phyloP scores from a whole-genome alignment of 805 yeast genomes.

The Candida dajiaensis region DNA sequence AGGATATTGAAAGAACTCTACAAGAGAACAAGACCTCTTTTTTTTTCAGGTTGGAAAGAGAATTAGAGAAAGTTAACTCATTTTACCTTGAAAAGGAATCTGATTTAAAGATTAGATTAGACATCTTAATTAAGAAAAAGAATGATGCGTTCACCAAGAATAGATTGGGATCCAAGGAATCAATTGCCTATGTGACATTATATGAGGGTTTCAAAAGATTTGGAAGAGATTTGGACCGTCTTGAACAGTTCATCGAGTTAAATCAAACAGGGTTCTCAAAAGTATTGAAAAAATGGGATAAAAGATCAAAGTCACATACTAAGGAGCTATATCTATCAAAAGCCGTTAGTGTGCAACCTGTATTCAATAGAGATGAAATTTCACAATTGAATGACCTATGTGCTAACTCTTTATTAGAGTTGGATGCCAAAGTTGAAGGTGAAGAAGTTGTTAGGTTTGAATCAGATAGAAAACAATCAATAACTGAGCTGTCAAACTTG shows the following conservation, averaged over 20 bases:
- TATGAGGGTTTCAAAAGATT: conserved; percentile 87
- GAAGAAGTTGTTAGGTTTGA: conserved; percentile 29
- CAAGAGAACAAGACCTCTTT: conserved; percentile 89
- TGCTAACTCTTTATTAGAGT: conserved; percentile 60
- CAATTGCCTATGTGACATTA: conserved; percentile 74
- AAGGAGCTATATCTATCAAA: conserved; percentile 87
- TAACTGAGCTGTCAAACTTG: conserved; percentile 18
- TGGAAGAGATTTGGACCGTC: conserved; percentile 78
- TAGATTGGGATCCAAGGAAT: conserved; percentile 47
- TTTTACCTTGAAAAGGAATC: conserved; percentile 90
- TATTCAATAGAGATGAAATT: conserved; percentile 84
- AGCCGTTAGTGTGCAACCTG: conserved; percentile 95
- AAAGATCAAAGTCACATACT: conserved; percentile 89
- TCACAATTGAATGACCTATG: conserved; percentile 76
- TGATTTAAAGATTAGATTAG: conserved; percentile 73
- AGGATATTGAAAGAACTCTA: conserved; percentile 44
- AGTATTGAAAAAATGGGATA: conserved; percentile 97
- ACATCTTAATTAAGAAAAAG: conserved; percentile 70
- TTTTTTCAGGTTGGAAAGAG: conserved; percentile 85
- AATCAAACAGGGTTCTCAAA: conserved; percentile 95
- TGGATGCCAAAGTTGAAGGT: conserved; percentile 64
- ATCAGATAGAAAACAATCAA: conserved; percentile 16
- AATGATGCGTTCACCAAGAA: conserved; percentile 40
- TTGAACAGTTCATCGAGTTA: conserved; percentile 90
- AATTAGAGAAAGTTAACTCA: conserved; percentile 90